Evolutionary conservation across 768 basidiomycete species (phyloP).

Genomic region (Leccinellum luteum): DNA sequence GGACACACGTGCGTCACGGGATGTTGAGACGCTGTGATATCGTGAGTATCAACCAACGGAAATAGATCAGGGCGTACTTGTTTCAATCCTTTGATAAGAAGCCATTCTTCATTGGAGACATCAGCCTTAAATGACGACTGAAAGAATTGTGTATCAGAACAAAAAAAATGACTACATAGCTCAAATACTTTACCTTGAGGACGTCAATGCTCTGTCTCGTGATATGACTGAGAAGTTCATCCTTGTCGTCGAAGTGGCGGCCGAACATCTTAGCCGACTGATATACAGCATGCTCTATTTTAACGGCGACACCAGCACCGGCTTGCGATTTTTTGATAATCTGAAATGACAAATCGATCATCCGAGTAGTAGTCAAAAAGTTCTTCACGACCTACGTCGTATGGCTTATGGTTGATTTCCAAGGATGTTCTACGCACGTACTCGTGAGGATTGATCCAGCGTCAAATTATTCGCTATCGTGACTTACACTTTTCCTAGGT

Average conservation of each 20-base stretch:
- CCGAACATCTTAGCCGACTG: conserved; percentile 95
- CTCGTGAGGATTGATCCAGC: conserved; percentile 4
- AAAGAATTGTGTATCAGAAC: conserved; percentile 8
- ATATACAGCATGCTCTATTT: conserved; percentile 97
- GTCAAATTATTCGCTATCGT: not conserved
- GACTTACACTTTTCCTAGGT: conserved; percentile 90
- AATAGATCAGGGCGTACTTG: conserved; percentile 39
- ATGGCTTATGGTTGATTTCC: conserved; percentile 94
- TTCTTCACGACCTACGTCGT: conserved; percentile 52
- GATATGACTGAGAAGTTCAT: conserved; percentile 89
- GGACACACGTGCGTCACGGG: conserved; percentile 19
- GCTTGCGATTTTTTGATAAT: conserved; percentile 90
- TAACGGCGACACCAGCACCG: conserved; percentile 96
- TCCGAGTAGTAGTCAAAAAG: not conserved
- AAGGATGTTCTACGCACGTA: conserved; percentile 69
- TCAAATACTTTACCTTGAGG: conserved; percentile 61
- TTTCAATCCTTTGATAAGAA: conserved; percentile 86
- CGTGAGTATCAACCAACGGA: not conserved
- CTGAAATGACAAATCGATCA: conserved; percentile 35
- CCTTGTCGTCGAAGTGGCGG: conserved; percentile 94
- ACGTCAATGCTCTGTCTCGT: conserved; percentile 94
- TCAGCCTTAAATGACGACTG: conserved; percentile 86
- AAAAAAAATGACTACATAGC: not conserved
- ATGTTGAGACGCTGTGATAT: conserved; percentile 38
- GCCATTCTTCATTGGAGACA: conserved; percentile 89